A percentile compares a stretch with the other conserved stretches of the same genome.
Conservation (phyloP, 352 stramenopile species). For the Nothophytophthora sp. region DNA sequence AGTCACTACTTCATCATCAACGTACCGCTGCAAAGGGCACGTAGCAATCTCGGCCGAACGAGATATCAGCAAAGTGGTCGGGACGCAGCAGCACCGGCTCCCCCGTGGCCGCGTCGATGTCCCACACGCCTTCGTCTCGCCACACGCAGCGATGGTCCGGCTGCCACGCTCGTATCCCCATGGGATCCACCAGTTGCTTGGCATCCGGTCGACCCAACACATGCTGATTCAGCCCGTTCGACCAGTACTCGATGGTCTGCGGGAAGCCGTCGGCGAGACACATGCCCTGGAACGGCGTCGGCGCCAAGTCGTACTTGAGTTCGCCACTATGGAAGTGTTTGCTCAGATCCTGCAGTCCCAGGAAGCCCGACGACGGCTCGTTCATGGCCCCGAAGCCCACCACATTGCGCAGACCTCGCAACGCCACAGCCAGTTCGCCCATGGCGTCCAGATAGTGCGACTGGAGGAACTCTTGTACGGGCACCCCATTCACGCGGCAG, state of each 20-base stretch:
- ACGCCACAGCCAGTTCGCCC: slow-evolving; percentile 49
- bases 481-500: slow-evolving; percentile 69
- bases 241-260: slow-evolving; percentile 69
- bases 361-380: slow-evolving; percentile 80
- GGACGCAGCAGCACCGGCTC: slow-evolving; percentile 52
- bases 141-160: slow-evolving; percentile 72
- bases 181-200: slow-evolving; percentile 47
- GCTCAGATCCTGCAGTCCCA: slow-evolving; percentile 64
- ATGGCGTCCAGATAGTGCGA: slow-evolving; percentile 86
- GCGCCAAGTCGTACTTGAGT: slow-evolving; percentile 71
- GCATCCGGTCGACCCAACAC: slow-evolving; percentile 56
- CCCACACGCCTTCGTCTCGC: slow-evolving; percentile 83
- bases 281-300: slow-evolving; percentile 87
- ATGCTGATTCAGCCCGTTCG: slow-evolving; percentile 74
- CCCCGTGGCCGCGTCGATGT: slow-evolving; percentile 37
- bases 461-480: slow-evolving; percentile 89
- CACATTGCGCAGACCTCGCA: slow-evolving; percentile 80
- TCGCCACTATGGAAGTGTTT: slow-evolving; percentile 55
- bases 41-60: slow-evolving; percentile 84
- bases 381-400: slow-evolving; percentile 94
- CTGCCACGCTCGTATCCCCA: slow-evolving; percentile 70
- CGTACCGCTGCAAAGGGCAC: slow-evolving; percentile 73
- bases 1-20: background rate
- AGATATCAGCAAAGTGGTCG: slow-evolving; percentile 68
- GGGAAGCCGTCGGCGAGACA: slow-evolving; percentile 65